Percentiles rank a stretch among this genome's conserved stretches.
These are phyloP conservation scores for Salvia rosmarinus DNA, from an alignment of 257 asterid species.

Conservation along the genomic window DNA sequence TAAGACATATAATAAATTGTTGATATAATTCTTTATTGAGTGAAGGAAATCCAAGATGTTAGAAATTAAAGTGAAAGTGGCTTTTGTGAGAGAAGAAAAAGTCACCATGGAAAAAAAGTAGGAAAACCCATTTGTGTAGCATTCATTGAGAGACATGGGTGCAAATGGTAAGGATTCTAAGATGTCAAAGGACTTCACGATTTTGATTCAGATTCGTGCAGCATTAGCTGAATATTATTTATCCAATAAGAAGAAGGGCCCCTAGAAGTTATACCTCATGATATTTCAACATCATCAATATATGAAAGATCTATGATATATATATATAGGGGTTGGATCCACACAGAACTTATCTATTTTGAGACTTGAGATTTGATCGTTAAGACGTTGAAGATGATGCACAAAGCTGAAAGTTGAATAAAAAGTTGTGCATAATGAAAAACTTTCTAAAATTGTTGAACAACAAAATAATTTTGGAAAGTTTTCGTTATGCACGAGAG, in stretches of 20 bases:
- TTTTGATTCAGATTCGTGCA: slow-evolving; percentile 39
- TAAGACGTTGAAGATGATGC: no score
- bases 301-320: no score
- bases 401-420: no score
- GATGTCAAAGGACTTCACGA: slow-evolving; percentile 32
- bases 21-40: neutral
- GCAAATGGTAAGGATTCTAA: slow-evolving; percentile 51
- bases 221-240: slow-evolving; percentile 40
- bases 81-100: neutral
- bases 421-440: no score
- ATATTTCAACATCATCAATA: no score
- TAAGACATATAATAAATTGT: neutral
- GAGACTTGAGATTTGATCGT: no score
- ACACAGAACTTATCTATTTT: no score
- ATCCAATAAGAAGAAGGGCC: slow-evolving; percentile 36
- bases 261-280: no score
- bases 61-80: neutral
- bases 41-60: neutral
- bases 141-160: slow-evolving; percentile 13
- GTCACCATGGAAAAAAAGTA: neutral
- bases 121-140: slow-evolving; percentile 8
- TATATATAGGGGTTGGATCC: no score
- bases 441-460: no score
- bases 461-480: no score
- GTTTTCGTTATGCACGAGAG: no score